phyloP scores from a whole-genome alignment of 2,329 filamentous ascomycete genomes.

The Thyridium curvatum region DNA sequence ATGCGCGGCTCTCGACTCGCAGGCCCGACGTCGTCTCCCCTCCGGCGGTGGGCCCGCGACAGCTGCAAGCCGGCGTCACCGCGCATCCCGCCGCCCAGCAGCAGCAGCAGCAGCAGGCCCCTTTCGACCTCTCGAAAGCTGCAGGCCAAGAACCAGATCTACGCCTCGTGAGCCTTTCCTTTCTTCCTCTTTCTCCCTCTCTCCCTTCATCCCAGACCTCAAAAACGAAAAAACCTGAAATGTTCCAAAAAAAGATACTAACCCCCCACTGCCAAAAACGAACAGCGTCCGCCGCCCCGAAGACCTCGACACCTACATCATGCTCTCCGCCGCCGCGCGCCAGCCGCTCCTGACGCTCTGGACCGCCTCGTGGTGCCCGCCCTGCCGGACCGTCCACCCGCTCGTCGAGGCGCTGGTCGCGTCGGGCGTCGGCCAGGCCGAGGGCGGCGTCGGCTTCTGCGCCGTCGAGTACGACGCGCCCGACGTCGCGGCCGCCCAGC shows the following conservation, averaged over 20 bases:
- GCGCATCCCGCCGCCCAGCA: too few species aligned
- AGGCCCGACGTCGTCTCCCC: too few species aligned
- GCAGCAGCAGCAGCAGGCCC: too few species aligned
- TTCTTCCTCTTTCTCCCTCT: slow-evolving; percentile 3
- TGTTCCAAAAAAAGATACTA: too few species aligned
- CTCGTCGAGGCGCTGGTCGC: slow-evolving; percentile 41
- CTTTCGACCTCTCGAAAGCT: slow-evolving; percentile 20
- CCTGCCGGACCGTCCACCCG: slow-evolving; percentile 44
- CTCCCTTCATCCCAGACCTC: background rate
- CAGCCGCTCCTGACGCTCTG: slow-evolving; percentile 54
- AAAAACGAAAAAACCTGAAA: background rate
- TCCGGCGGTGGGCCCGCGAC: too few species aligned
- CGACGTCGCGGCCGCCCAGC: slow-evolving; percentile 42
- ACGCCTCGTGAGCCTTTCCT: slow-evolving; percentile 20
- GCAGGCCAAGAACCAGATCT: slow-evolving; percentile 30
- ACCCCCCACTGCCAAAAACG: too few species aligned
- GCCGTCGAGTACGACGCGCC: slow-evolving; percentile 51
- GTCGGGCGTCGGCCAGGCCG: slow-evolving; percentile 44
- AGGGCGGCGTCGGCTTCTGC: slow-evolving; percentile 49
- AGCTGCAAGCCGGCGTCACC: too few species aligned
- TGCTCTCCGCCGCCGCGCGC: slow-evolving; percentile 46
- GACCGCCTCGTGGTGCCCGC: slow-evolving; percentile 52
- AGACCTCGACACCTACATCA: slow-evolving; percentile 48
- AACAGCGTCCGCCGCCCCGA: slow-evolving; percentile 49
- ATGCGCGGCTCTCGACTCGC: too few species aligned